Conservation (phyloP, 2,329 filamentous ascomycete genomes). For the Phaeosphaeriaceae sp. region DNA sequence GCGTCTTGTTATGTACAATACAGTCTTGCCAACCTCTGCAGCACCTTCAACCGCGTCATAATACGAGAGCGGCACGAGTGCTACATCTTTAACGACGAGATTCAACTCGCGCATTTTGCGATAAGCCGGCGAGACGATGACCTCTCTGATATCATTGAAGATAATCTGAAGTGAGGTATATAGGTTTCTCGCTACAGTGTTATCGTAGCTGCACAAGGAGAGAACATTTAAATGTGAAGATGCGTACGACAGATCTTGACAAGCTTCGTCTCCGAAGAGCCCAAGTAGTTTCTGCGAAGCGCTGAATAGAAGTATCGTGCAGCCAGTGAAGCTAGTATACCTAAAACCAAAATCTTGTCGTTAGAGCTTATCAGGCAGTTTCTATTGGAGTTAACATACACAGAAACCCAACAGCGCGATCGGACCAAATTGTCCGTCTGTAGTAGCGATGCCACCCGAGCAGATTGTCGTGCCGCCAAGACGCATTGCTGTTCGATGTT, state of each 20-base stretch:
- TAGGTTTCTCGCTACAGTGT: constrained; percentile 7
- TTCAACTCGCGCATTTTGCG: constrained; percentile 2
- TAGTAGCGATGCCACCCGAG: constrained; percentile 10
- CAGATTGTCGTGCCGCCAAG: constrained; percentile 10
- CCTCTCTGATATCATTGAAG: constrained; percentile 16
- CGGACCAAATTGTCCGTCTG: constrained; percentile 7
- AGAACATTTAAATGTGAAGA: constrained; percentile 15
- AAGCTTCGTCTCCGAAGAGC: constrained; percentile 7
- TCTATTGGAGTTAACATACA: constrained; percentile 5
- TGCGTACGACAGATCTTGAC: constrained; percentile 14
- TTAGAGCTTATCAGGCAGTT: constrained; percentile 1
- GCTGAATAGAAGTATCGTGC: constrained; percentile 12
- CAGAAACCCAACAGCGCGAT: constrained; percentile 9
- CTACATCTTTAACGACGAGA: constrained; percentile 2
- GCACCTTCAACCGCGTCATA: constrained; percentile 3
- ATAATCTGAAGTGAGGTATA: constrained; percentile 6
- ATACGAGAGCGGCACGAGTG: constrained; percentile 4
- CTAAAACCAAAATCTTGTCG: constrained; percentile 8
- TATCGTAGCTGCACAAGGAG: constrained; percentile 15
- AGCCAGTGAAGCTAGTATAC: constrained; percentile 14
- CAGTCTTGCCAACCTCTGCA: constrained; percentile 3
- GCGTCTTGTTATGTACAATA: constrained; percentile 5
- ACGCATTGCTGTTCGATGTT: constrained; percentile 13
- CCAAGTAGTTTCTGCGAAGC: constrained; percentile 17
- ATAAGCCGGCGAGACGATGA: constrained; percentile 8